A percentile compares a stretch with the other conserved stretches of the same genome.
Evolutionary conservation across 2,329 filamentous ascomycete species (phyloP).

Genomic region (Monosporascus sp.): DNA sequence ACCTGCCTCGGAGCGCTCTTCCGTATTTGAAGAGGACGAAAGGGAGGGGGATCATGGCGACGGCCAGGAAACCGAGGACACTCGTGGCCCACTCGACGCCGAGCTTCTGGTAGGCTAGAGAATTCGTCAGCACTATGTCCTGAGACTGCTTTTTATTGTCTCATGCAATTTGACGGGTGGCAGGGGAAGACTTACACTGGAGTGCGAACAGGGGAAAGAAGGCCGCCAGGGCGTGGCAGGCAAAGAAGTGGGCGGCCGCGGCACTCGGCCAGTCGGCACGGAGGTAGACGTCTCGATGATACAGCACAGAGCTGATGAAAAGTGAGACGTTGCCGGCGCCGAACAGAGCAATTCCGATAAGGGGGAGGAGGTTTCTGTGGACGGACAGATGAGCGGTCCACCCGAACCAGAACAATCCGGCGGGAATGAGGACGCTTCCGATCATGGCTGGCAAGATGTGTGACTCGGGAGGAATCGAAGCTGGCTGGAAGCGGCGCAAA

Average conservation of each 20-base stretch:
- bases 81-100: constrained; percentile 43
- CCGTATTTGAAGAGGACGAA: constrained; percentile 49
- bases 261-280: constrained; percentile 51
- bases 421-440: constrained; percentile 46
- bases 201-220: constrained; percentile 58
- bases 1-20: constrained; percentile 31
- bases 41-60: constrained; percentile 44
- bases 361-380: constrained; percentile 45
- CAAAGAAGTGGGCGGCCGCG: constrained; percentile 52
- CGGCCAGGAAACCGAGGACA: constrained; percentile 40
- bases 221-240: constrained; percentile 49
- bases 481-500: constrained; percentile 22
- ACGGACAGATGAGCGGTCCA: constrained; percentile 42
- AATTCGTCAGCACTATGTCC: neutral
- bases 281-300: constrained; percentile 49
- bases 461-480: constrained; percentile 46
- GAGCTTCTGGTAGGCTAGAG: constrained; percentile 36
- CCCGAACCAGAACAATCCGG: constrained; percentile 55
- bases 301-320: constrained; percentile 39
- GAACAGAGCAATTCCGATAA: constrained; percentile 48
- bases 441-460: constrained; percentile 55
- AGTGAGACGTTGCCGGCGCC: constrained; percentile 56
- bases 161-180: neutral
- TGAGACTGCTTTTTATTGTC: neutral
- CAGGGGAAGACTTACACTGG: constrained; percentile 36